Percentiles rank a stretch among this genome's conserved stretches.
Conservation (phyloP, 495 filamentous ascomycete genomes). For the Xanthoparmelia taractica region DNA sequence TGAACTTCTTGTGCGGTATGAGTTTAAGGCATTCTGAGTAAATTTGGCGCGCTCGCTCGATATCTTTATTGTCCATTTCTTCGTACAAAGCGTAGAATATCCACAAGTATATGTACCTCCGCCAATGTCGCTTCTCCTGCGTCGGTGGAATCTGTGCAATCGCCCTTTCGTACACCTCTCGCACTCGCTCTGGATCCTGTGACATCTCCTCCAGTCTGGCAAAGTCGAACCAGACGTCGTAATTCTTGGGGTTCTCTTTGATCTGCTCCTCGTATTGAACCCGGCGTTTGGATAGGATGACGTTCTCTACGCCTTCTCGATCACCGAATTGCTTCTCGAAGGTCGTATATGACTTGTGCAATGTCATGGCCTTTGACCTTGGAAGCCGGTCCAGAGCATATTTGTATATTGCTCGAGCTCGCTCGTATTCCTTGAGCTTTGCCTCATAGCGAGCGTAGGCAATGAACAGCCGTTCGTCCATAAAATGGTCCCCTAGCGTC, state of each 20-base stretch:
- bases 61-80: constrained; percentile 74
- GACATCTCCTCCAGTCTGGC: constrained; percentile 80
- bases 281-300: constrained; percentile 85
- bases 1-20: constrained; percentile 94
- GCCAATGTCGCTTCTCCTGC: constrained; percentile 95
- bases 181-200: constrained; percentile 69
- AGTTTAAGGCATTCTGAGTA: constrained; percentile 81
- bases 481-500: constrained; percentile 86
- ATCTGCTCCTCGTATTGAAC: constrained; percentile 92
- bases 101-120: constrained; percentile 95
- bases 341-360: constrained; percentile 90
- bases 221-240: constrained; percentile 95
- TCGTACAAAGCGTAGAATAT: constrained; percentile 96
- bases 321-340: constrained; percentile 99
- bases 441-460: constrained; percentile 89
- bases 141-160: constrained; percentile 94
- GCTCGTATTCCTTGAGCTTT: constrained; percentile 89
- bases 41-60: constrained; percentile 75
- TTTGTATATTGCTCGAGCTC: constrained; percentile 93
- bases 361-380: constrained; percentile 69
- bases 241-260: constrained; percentile 87
- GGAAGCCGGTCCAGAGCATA: constrained; percentile 89
- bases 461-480: constrained; percentile 92
- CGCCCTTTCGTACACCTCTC: constrained; percentile 90
- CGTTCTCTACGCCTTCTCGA: constrained; percentile 87